Percentiles rank a stretch among this genome's conserved stretches.
Conservation (phyloP, 2,329 filamentous ascomycete genomes). For the Bipolaris oryzae region DNA sequence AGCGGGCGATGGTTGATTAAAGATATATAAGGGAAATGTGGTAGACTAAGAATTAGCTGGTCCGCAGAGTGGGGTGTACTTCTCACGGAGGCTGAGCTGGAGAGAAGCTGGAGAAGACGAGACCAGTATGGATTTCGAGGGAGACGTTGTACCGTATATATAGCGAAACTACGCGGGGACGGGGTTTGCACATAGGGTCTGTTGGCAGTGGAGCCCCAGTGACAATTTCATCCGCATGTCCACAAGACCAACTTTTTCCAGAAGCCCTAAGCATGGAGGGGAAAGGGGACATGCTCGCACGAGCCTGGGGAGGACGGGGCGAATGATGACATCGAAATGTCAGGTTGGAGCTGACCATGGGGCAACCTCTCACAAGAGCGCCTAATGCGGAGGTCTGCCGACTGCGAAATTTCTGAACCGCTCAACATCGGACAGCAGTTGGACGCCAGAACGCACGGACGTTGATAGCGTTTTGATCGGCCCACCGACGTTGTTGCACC, state of each 20-base stretch:
- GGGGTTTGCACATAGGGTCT: slow-evolving; percentile 16
- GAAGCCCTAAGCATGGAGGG: slow-evolving; percentile 15
- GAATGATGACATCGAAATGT: slow-evolving; percentile 29
- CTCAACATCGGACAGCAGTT: slow-evolving; percentile 22
- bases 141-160: slow-evolving; percentile 25
- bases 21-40: not conserved
- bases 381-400: slow-evolving; percentile 16
- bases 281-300: slow-evolving; percentile 23
- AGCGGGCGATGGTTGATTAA: slow-evolving; percentile 7
- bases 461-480: slow-evolving; percentile 14
- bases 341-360: slow-evolving; percentile 13
- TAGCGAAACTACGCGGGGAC: slow-evolving; percentile 25
- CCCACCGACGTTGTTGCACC: slow-evolving; percentile 18
- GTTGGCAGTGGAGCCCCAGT: slow-evolving; percentile 32
- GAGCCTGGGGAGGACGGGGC: slow-evolving; percentile 27
- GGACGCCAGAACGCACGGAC: slow-evolving; percentile 20
- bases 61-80: slow-evolving; percentile 10
- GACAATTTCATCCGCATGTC: slow-evolving; percentile 23
- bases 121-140: slow-evolving; percentile 28
- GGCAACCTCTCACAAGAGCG: slow-evolving; percentile 16
- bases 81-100: slow-evolving; percentile 17
- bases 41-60: slow-evolving; percentile 6
- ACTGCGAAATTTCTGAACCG: slow-evolving; percentile 18
- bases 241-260: slow-evolving; percentile 21
- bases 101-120: slow-evolving; percentile 26